Base-by-base conservation (phyloP, 306 rosid genomes). In the Ziziphus jujuba region DNA sequence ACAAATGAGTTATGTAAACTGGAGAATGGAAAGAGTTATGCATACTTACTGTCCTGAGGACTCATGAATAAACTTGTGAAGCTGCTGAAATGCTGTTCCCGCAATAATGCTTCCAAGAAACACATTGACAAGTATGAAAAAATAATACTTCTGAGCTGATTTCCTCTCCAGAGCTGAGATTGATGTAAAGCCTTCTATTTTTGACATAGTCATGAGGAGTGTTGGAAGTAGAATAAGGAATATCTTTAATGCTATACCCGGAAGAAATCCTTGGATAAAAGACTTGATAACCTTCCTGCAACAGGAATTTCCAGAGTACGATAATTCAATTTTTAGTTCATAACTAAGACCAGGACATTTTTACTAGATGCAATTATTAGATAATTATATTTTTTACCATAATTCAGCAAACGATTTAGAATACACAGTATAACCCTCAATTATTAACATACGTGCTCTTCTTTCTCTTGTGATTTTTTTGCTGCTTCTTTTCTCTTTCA, bases 41-140 rank as follows among this genome's bases (percentile, higher is more conserved):
- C 12, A 24, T n/a, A 35, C 40, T 74, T 89, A 92, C 98, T 87
- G 84, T 70, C 88, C 61, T 55, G 96, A 80, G 33, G 95, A 80
- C 67, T 79, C 81, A 3, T 71, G 57, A 54, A 86, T 38, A 57
- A 92, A 77, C 66, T 57, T 70, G 56, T 81, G 54, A 35, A 92
- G 93, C 77, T 89, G 98, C 74, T 92, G 92, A 73, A 92, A 73
- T 79, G 97, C 98, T 5, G 98, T 82, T 77, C 97, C 98, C 22
- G 98, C 67, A 62, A 89, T 10, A 80, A 92, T 61, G 63, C 96
- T 92, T 60, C 98, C 98, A 63, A 89, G 89, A 79, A 89, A 92
- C 73, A 92, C 97, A 68, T 89, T 92, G 82, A 92, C 71, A 40
- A 92, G 87, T 70, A 89, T 22, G 80, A 89, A 89, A 58, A 84